Evolutionary conservation across 805 yeast species (phyloP).

Genomic region (Yamadazyma olivae): DNA sequence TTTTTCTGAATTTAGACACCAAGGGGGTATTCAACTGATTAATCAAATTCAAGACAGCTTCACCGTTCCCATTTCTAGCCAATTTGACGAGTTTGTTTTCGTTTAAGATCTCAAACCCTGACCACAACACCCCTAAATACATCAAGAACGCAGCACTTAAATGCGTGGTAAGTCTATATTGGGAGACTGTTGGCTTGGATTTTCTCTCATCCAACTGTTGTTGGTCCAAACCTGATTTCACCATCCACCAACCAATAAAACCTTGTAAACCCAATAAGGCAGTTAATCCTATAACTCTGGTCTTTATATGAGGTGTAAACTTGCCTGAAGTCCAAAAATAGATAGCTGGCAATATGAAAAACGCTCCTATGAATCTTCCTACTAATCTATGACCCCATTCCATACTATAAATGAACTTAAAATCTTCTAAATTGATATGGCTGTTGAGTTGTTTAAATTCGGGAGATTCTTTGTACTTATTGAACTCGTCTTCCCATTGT

Average conservation of each 20-base stretch:
- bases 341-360: slow-evolving; percentile 79
- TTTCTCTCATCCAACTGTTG: slow-evolving; percentile 72
- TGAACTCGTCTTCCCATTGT: slow-evolving; percentile 87
- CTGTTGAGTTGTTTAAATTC: slow-evolving; percentile 89
- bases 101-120: slow-evolving; percentile 79
- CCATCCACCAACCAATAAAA: slow-evolving; percentile 99
- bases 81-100: slow-evolving; percentile 62
- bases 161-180: slow-evolving; percentile 90
- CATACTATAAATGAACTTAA: slow-evolving; percentile 92
- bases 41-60: slow-evolving; percentile 47
- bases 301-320: slow-evolving; percentile 65
- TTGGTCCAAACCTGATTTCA: slow-evolving; percentile 87
- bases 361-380: slow-evolving; percentile 87
- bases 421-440: slow-evolving; percentile 85
- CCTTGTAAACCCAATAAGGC: slow-evolving; percentile 89
- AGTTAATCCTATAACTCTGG: slow-evolving; percentile 68
- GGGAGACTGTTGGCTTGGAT: slow-evolving; percentile 96
- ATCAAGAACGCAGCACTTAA: slow-evolving; percentile 88
- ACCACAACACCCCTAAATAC: slow-evolving; percentile 86
- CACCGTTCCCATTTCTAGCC: slow-evolving; percentile 43
- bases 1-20: slow-evolving; percentile 53
- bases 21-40: slow-evolving; percentile 60
- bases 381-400: slow-evolving; percentile 96
- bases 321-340: slow-evolving; percentile 69
- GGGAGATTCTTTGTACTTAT: slow-evolving; percentile 79